Evolutionary conservation across 306 rosid genomes (phyloP).

Genomic region (Psophocarpus tetragonolobus): DNA sequence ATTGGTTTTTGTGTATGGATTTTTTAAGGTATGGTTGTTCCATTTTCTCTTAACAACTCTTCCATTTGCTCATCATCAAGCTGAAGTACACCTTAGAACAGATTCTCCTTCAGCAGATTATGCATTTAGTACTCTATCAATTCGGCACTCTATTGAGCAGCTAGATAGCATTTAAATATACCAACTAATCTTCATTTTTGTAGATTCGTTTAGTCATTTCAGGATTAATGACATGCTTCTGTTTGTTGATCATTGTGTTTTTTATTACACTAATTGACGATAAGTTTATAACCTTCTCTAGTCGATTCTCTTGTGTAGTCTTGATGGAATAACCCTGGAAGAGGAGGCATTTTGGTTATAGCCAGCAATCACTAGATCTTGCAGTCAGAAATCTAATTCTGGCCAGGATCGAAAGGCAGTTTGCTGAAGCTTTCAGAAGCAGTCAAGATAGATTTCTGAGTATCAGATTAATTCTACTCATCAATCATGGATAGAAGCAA

Average conservation of each 20-base stretch:
- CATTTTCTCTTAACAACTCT: neutral
- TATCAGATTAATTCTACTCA: constrained; percentile 14
- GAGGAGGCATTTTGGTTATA: constrained; percentile 5
- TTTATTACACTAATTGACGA: neutral
- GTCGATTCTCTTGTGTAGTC: neutral
- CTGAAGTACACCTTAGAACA: neutral
- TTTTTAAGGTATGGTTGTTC: neutral
- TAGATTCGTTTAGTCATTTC: neutral
- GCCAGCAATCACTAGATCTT: constrained; percentile 19
- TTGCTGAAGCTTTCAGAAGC: constrained; percentile 31
- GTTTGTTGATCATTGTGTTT: constrained; percentile 1
- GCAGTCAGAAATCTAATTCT: constrained; percentile 39
- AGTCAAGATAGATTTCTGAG: constrained; percentile 23
- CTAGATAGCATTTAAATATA: neutral
- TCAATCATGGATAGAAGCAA: constrained; percentile 54
- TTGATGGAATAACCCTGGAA: constrained; percentile 1
- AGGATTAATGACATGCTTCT: neutral
- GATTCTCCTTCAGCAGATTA: neutral
- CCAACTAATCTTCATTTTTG: neutral
- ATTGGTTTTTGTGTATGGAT: neutral
- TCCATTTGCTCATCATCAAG: neutral
- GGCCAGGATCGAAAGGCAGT: constrained; percentile 32
- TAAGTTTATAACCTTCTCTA: constrained; percentile 17
- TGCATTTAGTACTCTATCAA: neutral
- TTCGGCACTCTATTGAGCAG: neutral